Base-by-base conservation (phyloP, 140 eudicot genomes). In the Flaveria floridana region DNA sequence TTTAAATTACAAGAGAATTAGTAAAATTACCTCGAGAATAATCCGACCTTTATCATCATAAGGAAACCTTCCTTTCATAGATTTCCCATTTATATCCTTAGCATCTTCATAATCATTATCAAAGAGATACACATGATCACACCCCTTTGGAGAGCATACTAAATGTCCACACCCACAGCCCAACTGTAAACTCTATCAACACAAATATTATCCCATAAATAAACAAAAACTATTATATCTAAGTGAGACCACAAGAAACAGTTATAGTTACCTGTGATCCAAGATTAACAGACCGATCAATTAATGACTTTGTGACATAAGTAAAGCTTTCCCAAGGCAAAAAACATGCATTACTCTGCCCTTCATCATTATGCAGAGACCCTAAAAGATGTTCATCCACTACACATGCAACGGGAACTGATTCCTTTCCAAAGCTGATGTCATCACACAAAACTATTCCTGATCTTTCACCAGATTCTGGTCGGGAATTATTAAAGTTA, bases 321-420 rank as follows among this genome's bases (percentile, higher is more conserved):
- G 82, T 90, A 77, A 88, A 94, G 81, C 89, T 84, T 79, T 94
- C 99, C 99, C 99, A 94, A 9, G 99, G 99, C 82, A 94, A 82
- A 68, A 88, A 84, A 59, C 78, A 76, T 14, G 68, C 78, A 4
- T 78, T 73, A 47, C 70, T 72, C 84, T 81, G 90, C 6, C 84
- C 89, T 73, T 88, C 86, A 55, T 83, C 80, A 18, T 83, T 53
- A 69, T 86, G 87, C 57, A 90, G 83, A 4, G 89, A 87, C 63
- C 84, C 96, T 73, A 94, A 76, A 53, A 90, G 89, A 85, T 82
- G 65, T 81, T 94, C 97, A 74, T 94, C 97, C 68, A 94, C 92
- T 53, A 90, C 96, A 72, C 99, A 94, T 11, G 91, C 85, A 75
- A 94, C 71, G 20, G 89, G 92, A 61, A 87, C 85, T 3, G 95